These are phyloP conservation scores for Wickerhamomyces alni DNA, from an alignment of 805 yeast genomes.

Conservation along the genomic window DNA sequence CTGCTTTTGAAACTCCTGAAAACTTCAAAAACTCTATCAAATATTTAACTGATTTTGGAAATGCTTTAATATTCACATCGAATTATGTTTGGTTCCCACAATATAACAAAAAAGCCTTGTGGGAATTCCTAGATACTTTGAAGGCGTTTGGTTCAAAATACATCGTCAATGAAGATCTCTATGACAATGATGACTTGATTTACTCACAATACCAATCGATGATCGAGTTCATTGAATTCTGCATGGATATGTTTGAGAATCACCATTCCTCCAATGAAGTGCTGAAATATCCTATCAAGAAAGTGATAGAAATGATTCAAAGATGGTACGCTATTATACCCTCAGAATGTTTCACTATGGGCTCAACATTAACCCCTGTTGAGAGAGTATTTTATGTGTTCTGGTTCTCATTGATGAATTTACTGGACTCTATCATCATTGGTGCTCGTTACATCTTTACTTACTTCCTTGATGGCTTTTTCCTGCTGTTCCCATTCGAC, in stretches of 20 bases:
- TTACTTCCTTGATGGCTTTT: not conserved
- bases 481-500: not conserved
- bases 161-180: not conserved
- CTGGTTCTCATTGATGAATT: not conserved
- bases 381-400: conserved; percentile 1
- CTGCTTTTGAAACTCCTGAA: not conserved
- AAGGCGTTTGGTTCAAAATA: not conserved
- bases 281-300: not conserved
- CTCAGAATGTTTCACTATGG: not conserved
- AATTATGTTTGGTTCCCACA: not conserved
- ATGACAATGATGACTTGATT: not conserved
- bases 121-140: not conserved
- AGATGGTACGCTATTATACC: conserved; percentile 3
- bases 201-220: not conserved
- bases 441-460: conserved; percentile 3
- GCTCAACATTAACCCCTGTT: not conserved
- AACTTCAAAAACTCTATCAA: not conserved
- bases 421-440: not conserved
- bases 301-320: not conserved
- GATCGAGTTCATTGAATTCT: not conserved
- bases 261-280: not conserved
- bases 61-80: not conserved
- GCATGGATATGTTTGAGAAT: not conserved
- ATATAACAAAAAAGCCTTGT: not conserved
- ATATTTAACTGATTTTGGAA: not conserved